phyloP scores from a whole-genome alignment of 2,329 filamentous ascomycete species.

The Chaetothyriales sp. region DNA sequence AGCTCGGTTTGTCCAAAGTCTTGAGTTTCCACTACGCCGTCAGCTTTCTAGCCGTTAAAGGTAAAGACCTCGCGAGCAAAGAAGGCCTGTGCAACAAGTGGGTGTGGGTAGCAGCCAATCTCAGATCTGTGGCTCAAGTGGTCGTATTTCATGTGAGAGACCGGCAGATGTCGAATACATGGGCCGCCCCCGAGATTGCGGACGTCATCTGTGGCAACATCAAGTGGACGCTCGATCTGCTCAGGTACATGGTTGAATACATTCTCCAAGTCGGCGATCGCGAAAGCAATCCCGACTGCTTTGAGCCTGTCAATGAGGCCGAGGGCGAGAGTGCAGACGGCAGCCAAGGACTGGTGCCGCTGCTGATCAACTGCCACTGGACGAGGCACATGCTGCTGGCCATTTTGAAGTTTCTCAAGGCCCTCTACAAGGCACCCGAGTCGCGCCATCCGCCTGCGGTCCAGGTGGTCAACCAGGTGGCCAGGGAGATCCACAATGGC shows the following conservation, averaged over 20 bases:
- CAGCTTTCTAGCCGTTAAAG: constrained; percentile 1
- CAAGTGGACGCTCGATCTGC: constrained; percentile 60
- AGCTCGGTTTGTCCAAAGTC: constrained; percentile 56
- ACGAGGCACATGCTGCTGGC: constrained; percentile 54
- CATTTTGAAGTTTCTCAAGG: constrained; percentile 27
- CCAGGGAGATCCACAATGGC: constrained; percentile 36
- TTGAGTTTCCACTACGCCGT: constrained; percentile 28
- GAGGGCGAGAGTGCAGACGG: constrained; percentile 12
- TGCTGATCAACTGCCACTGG: constrained; percentile 57
- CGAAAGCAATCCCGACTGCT: constrained; percentile 14
- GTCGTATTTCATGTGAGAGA: constrained; percentile 10
- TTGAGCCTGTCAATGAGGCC: constrained; percentile 4
- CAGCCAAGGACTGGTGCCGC: constrained; percentile 25
- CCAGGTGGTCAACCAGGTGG: constrained; percentile 21
- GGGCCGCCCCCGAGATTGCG: constrained; percentile 44
- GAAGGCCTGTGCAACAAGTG: constrained; percentile 10
- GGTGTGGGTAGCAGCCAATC: constrained; percentile 16
- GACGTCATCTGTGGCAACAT: constrained; percentile 58
- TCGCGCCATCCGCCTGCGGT: constrained; percentile 41
- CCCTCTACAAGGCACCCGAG: constrained; percentile 29
- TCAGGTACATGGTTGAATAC: constrained; percentile 40
- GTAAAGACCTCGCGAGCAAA: constrained; percentile 1
- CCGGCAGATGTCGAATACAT: constrained; percentile 6
- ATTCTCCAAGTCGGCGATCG: constrained; percentile 32
- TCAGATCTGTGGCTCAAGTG: constrained; percentile 11